These are phyloP conservation scores for Speleostelium caveatum DNA, from an alignment of 78 protist species.

Conservation along the genomic window DNA sequence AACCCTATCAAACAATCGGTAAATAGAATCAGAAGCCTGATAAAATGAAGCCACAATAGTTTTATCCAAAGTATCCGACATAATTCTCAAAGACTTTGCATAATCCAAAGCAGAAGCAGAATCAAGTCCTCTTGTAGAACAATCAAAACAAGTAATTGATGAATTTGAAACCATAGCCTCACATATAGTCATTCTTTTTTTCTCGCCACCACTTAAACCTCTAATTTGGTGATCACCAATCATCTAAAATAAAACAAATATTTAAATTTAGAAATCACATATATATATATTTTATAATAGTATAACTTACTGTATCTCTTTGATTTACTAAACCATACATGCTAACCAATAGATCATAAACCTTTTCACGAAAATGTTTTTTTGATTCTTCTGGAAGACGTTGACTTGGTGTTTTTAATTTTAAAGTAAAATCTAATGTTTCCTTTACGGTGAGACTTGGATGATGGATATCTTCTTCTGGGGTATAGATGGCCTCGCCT, in stretches of 20 bases:
- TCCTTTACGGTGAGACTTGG: conserved; percentile 60
- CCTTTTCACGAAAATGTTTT: conserved; percentile 27
- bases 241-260: background rate
- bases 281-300: background rate
- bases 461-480: conserved; percentile 72
- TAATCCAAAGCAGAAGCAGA: conserved; percentile 68
- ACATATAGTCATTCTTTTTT: conserved; percentile 61
- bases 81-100: conserved; percentile 62
- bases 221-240: conserved; percentile 63
- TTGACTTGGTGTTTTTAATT: conserved; percentile 59
- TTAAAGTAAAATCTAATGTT: conserved; percentile 62
- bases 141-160: conserved; percentile 56
- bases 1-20: conserved; percentile 58
- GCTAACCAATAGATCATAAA: conserved; percentile 19
- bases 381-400: conserved; percentile 73
- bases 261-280: background rate
- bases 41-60: conserved; percentile 75
- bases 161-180: conserved; percentile 69
- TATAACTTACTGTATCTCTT: conserved; percentile 66
- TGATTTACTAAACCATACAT: conserved; percentile 81
- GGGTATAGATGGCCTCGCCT: conserved; percentile 70
- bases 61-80: conserved; percentile 69
- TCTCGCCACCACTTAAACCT: conserved; percentile 72
- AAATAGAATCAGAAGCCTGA: conserved; percentile 77
- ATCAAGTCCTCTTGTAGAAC: conserved; percentile 74